Conservation (phyloP, 805 yeast genomes). For the Sugiyamaella valdiviana region DNA sequence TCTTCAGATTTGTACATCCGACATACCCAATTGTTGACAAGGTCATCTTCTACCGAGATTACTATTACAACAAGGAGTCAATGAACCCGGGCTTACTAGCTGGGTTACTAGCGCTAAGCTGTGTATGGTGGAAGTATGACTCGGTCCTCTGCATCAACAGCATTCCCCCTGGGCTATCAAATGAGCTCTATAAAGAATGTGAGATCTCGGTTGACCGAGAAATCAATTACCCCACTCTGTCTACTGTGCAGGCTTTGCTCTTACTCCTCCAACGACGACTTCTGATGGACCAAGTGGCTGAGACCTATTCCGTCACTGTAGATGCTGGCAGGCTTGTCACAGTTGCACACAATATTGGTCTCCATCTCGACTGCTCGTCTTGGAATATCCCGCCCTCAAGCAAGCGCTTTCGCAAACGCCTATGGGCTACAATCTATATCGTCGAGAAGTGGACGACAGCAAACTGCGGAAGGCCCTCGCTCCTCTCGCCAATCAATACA, state of each 20-base stretch:
- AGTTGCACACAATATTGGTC: slow-evolving; percentile 28
- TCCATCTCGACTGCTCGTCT: slow-evolving; percentile 31
- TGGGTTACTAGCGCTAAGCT: slow-evolving; percentile 31
- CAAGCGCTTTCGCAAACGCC: slow-evolving; percentile 28
- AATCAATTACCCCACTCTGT: slow-evolving; percentile 26
- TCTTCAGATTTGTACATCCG: slow-evolving; percentile 31
- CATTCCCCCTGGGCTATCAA: slow-evolving; percentile 26
- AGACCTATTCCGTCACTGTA: slow-evolving; percentile 22
- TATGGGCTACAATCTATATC: slow-evolving; percentile 33
- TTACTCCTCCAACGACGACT: slow-evolving; percentile 29
- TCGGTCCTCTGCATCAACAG: slow-evolving; percentile 27
- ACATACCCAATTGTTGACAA: slow-evolving; percentile 33
- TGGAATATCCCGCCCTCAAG: slow-evolving; percentile 32
- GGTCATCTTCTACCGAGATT: slow-evolving; percentile 27
- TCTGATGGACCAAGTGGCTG: slow-evolving; percentile 28
- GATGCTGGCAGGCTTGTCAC: slow-evolving; percentile 29
- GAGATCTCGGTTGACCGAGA: slow-evolving; percentile 27
- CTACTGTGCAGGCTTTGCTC: slow-evolving; percentile 31
- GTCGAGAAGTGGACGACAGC: slow-evolving; percentile 35
- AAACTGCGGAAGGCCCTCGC: slow-evolving; percentile 31
- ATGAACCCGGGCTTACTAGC: slow-evolving; percentile 30
- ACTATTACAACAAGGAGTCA: slow-evolving; percentile 24
- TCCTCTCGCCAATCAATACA: slow-evolving; percentile 18
- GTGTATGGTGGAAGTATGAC: slow-evolving; percentile 34
- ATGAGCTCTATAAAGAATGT: slow-evolving; percentile 26